Conservation (phyloP, 2,329 filamentous ascomycete species). For the Ascochyta pisi region DNA sequence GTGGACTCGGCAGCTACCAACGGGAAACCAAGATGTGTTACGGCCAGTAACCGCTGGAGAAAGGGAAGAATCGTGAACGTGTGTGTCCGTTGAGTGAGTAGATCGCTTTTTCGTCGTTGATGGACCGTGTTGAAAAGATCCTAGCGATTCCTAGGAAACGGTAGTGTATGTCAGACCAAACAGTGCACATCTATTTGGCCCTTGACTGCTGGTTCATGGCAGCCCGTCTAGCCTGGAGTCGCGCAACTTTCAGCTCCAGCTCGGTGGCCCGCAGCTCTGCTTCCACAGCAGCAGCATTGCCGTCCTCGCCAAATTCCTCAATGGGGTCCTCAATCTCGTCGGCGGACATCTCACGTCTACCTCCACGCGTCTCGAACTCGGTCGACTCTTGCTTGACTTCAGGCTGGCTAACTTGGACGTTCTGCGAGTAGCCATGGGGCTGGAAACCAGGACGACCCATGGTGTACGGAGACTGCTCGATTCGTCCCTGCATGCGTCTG, state of each 20-base stretch:
- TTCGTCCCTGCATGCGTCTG: not conserved
- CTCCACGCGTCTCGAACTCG: constrained; percentile 6
- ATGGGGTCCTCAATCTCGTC: constrained; percentile 5
- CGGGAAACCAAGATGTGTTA: too few relatives aligned
- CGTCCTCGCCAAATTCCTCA: not conserved
- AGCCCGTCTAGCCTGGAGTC: constrained; percentile 15
- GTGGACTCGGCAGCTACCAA: too few relatives aligned
- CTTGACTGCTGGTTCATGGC: constrained; percentile 6
- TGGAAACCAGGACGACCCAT: not conserved
- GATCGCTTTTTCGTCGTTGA: too few relatives aligned
- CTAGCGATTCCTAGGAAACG: too few relatives aligned
- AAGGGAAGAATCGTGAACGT: too few relatives aligned
- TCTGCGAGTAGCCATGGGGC: not conserved
- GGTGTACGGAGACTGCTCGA: not conserved
- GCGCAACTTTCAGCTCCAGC: constrained; percentile 25
- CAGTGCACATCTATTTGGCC: not conserved
- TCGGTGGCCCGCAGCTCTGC: constrained; percentile 21
- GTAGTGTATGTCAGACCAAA: too few relatives aligned
- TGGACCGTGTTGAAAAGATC: too few relatives aligned
- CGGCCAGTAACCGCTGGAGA: too few relatives aligned
- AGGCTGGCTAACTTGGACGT: not conserved
- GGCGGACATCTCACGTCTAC: constrained; percentile 9
- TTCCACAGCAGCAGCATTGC: constrained; percentile 14
- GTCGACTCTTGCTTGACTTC: constrained; percentile 31
- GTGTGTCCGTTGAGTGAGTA: too few relatives aligned